Evolutionary conservation across 352 stramenopile species (phyloP), one percentile per base, ranked within the genome.

Genomic region (Thraustochytrium sp.): DNA sequence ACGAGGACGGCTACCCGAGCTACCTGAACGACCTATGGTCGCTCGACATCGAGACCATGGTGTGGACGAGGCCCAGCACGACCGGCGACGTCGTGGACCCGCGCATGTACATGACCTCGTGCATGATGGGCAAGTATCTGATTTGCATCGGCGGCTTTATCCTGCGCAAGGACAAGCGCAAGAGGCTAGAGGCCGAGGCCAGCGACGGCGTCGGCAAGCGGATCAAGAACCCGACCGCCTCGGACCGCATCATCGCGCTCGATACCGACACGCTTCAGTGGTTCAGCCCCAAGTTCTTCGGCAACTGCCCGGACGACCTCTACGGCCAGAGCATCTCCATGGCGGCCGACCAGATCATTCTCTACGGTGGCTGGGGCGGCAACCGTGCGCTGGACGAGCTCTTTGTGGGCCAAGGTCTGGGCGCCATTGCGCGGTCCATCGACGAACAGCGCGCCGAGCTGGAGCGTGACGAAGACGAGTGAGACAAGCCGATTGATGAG

Each of bases 41-140:
- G 16, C 53, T 85, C 18, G 72, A 85, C 38, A 85, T 73, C 3
- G 68, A 72, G 40, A 76, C 53, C 36, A 85, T 85, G 82, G 54
- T 55, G 1, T 85, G 82, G 82, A 46, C 44, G 3, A 13, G 51
- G 13, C 78, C 63, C 18, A 3, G 56, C 48, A 74, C 54, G 3
- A 55, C 65, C 2, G 78, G 78, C 2, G 42, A 72, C 21, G 26
- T 42, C 0, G 64, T 59, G 31, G 23, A 40, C 26, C 46, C 46
- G n/a, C 46, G 59, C 38, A 85, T 72, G 42, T 53, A 42, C 23
- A 31, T 44, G 46, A 16, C 31, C 8, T 80, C 68, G 21, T 65
- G 46, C 31, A 80, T 80, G 68, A 23, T 80, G 11, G 68, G 68
- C 48, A 61, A 64, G 26, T 80, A 65, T 11, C 9, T 80, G 44